Evolutionary conservation across 192 early-diverging fungal species (phyloP).

Genomic region (Glomus cerebriforme): DNA sequence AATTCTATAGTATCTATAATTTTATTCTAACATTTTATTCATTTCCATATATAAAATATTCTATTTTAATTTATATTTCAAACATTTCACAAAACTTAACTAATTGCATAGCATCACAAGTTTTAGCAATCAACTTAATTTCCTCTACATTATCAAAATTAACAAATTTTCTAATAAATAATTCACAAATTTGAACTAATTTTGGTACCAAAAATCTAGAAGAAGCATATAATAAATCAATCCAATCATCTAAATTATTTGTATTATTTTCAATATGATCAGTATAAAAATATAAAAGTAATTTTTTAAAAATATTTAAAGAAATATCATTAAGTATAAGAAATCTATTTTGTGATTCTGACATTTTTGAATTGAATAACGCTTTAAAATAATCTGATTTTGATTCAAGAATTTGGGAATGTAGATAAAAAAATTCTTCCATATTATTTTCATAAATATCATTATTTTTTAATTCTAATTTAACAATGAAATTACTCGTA

Average conservation of each 20-base stretch:
- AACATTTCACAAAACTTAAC: neutral
- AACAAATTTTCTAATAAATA: neutral
- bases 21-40: no score
- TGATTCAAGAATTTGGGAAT: neutral
- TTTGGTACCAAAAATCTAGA: neutral
- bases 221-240: neutral
- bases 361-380: slow-evolving; percentile 2
- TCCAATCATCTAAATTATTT: neutral
- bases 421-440: neutral
- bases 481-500: neutral
- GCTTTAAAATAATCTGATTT: neutral
- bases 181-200: slow-evolving; percentile 15
- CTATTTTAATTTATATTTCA: neutral
- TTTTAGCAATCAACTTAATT: neutral
- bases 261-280: neutral
- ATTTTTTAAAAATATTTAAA: neutral
- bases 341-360: neutral
- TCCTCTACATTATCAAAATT: neutral
- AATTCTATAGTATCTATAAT: no score
- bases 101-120: neutral
- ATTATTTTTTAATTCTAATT: neutral
- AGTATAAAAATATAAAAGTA: neutral
- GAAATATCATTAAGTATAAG: neutral
- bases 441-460: neutral
- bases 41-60: no score